Base-by-base conservation (phyloP, 768 basidiomycete genomes). In the Gloeopeniophorella convolvens region DNA sequence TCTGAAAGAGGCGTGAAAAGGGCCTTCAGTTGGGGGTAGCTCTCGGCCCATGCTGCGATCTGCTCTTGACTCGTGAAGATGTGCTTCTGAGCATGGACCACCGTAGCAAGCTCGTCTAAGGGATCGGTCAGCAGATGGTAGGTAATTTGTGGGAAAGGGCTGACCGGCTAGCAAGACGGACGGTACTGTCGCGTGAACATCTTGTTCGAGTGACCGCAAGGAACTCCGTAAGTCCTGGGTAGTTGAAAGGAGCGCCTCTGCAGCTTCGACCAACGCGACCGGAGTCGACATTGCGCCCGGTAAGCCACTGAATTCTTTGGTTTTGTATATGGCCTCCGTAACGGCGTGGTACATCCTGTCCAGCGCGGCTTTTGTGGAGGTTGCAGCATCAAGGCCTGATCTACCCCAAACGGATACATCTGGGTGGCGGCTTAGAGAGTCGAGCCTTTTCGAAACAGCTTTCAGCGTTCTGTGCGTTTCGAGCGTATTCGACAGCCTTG, bases 1-100 rank as follows among this genome's bases (percentile, higher is more conserved):
- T 45, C 47, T 10, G 59, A 48, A 23, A 73, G 54, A 2, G 71
- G 68, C 1, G 32, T 23, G 49, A 66, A 61, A 42, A 73, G 65
- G 44, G 67, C 61, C 3, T 56, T 54, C 7, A 65, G 45, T 21
- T 61, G 59, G 8, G 66, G 63, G 30, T 60, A 52, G 7, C 45
- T 21, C 16, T 33, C 24, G 11, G 37, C 48, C 54, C 61, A 60
- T 10, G 40, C 40, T 3, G 18, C n/a, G 5, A 59, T 42, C 23
- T 37, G 30, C 12, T 49, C 13, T 18, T 43, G 33, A 27, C 33
- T 15, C 11, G 50, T 20, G 5, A 24, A 6, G 21, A 57, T 45
- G 18, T 52, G 55, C 2, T n/a, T 8, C n/a, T 52, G 41, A 23
- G 55, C 26, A n/a, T 9, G 27, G 8, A 21, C n/a, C 33, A 57